Evolutionary conservation across 78 protist species (phyloP), one percentile per base, ranked within the genome.

Genomic region (Chrysochromulina tobinii): DNA sequence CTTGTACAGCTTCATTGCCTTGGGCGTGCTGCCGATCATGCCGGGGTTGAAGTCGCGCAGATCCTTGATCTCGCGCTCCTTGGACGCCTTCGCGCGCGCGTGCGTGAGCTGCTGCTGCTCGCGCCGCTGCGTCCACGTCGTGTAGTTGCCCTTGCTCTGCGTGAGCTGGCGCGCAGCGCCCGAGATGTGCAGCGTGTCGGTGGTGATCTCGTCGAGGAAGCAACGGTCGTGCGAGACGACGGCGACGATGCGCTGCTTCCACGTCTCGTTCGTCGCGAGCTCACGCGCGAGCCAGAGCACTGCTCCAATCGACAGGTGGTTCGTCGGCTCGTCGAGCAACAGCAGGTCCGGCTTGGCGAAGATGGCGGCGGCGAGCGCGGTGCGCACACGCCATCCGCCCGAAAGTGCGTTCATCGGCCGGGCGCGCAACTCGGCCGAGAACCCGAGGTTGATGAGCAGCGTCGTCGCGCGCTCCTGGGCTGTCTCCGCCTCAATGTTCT

Each of bases 301-400:
- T 0, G 84, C 92, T 66, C 69, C 87, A 57, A 90, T 79, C 20
- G 81, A 12, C 27, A 93, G 92, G 81, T 93, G 94, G 88, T 92
- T 92, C 11, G 94, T 92, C 27, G 94, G 94, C 90, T 89, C 84
- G 57, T 75, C 84, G 38, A 98, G 95, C 73, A 98, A 73, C 15
- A 98, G 95, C 67, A 98, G 73, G 77, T 97, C 97, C 3, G 99
- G 99, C 92, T 89, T 81, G 61, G 95, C 87, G 51, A 98, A 97
- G 54, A 98, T 92, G 5, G 99, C 99, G n/a, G 97, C 94, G 0
- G 99, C 99, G 23, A 98, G 94, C 3, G 98, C 95, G 5, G 95
- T 66, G 53, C 98, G 90, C 95, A 90, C 87, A 0, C 92, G 59
- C 92, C 92, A 90, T 3, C 92, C 73, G 73, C 92, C 92, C 81